Percentiles rank a stretch among this genome's conserved stretches.
Conservation (phyloP, 2,329 filamentous ascomycete genomes). For the Paecilomyces variotii region DNA sequence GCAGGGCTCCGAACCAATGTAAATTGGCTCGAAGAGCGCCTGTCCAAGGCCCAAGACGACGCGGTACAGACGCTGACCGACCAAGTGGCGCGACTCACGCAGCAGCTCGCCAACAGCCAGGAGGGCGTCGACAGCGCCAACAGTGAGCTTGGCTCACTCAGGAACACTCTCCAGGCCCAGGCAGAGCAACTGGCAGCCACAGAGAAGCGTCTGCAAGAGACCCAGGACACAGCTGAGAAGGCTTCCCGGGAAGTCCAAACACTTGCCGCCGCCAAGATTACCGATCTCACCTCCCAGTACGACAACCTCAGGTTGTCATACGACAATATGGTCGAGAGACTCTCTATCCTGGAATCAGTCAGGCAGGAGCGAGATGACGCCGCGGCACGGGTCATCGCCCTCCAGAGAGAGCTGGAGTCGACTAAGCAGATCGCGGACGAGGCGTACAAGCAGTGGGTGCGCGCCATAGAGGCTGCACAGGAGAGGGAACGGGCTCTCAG, state of each 20-base stretch:
- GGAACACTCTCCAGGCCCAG: not conserved
- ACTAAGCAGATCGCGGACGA: not conserved
- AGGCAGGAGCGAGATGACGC: conserved; percentile 1
- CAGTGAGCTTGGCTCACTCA: not conserved
- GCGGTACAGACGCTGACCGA: not conserved
- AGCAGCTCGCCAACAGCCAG: not conserved
- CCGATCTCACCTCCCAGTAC: not conserved
- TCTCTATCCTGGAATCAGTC: not conserved
- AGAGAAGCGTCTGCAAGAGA: not conserved
- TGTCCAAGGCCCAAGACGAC: not conserved
- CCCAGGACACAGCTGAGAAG: not conserved
- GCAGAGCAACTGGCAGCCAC: not conserved
- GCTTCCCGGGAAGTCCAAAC: not conserved
- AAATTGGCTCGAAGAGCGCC: not conserved
- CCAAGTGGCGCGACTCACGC: not conserved
- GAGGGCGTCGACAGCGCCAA: not conserved
- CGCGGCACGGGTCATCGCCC: not conserved
- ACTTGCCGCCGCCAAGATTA: not conserved
- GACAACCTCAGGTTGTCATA: not conserved
- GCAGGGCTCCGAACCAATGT: not conserved
- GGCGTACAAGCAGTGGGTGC: not conserved
- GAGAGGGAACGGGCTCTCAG: not conserved
- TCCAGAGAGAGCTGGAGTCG: not conserved
- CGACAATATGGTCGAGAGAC: not conserved
- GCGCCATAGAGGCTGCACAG: not conserved